A percentile compares a stretch with the other conserved stretches of the same genome.
phyloP scores from a whole-genome alignment of 179 eudicot species.

The Pouteria campechiana region DNA sequence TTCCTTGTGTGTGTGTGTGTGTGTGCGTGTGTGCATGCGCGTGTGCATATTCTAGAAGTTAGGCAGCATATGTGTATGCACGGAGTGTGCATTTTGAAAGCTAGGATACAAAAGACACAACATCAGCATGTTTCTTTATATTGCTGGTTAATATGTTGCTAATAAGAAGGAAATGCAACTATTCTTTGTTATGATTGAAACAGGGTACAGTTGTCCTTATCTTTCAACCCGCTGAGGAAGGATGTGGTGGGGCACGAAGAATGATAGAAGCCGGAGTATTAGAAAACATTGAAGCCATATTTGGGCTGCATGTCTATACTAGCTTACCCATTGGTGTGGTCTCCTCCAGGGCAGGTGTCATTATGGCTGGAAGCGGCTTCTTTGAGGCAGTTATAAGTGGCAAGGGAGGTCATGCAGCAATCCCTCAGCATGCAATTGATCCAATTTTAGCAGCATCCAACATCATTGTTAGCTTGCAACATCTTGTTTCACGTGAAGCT shows the following conservation, averaged over 20 bases:
- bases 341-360: constrained; percentile 57
- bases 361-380: constrained; percentile 77
- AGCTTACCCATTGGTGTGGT: constrained; percentile 52
- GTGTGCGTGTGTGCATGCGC: too few relatives aligned
- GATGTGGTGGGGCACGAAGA: constrained; percentile 74
- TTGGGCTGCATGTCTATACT: constrained; percentile 58
- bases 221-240: constrained; percentile 98
- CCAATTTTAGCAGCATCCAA: constrained; percentile 94
- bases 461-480: constrained; percentile 84
- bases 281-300: constrained; percentile 84
- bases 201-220: constrained; percentile 90
- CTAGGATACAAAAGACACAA: too few relatives aligned
- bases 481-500: constrained; percentile 96
- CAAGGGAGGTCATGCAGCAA: constrained; percentile 96
- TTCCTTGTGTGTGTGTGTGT: too few relatives aligned
- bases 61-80: too few relatives aligned
- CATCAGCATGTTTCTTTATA: too few relatives aligned
- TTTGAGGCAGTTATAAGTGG: constrained; percentile 82
- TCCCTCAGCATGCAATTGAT: constrained; percentile 89
- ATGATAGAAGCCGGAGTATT: constrained; percentile 77
- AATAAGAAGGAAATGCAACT: too few relatives aligned
- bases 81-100: too few relatives aligned
- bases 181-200: neutral
- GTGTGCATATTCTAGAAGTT: too few relatives aligned
- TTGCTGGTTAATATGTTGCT: too few relatives aligned